Evolutionary conservation across 2,329 filamentous ascomycete species (phyloP).

Genomic region (Metarhizium rileyi): DNA sequence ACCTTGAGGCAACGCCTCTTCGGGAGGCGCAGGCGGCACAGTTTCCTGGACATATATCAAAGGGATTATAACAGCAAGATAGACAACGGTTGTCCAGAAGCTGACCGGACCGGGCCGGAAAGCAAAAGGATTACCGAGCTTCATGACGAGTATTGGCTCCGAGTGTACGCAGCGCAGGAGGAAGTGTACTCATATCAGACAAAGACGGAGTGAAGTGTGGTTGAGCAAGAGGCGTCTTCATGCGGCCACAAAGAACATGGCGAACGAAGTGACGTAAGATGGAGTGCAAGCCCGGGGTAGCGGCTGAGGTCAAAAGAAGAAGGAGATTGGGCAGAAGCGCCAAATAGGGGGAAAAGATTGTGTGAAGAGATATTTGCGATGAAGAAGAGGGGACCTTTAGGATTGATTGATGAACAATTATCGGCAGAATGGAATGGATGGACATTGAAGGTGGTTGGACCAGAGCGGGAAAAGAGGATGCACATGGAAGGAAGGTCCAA

Average conservation of each 20-base stretch:
- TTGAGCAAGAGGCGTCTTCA: neutral
- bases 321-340: neutral
- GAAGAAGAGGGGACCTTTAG: neutral
- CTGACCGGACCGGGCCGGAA: slow-evolving; percentile 78
- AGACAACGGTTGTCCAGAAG: slow-evolving; percentile 65
- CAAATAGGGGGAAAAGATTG: neutral
- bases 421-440: neutral
- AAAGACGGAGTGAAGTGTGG: too few relatives aligned
- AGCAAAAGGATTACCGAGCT: slow-evolving; percentile 47
- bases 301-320: neutral
- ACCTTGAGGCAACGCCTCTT: slow-evolving; percentile 40
- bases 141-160: slow-evolving; percentile 14
- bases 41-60: slow-evolving; percentile 66
- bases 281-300: neutral
- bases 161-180: neutral
- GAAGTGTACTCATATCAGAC: neutral
- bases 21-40: slow-evolving; percentile 56
- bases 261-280: neutral
- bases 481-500: too few relatives aligned
- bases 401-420: neutral
- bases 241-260: neutral
- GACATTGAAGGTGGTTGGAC: neutral
- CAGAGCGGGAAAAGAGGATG: neutral
- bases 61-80: slow-evolving; percentile 66
- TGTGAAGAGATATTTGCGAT: neutral